Evolutionary conservation across 2,329 filamentous ascomycete species (phyloP).

Genomic region (Bimuria novae-zelandiae): DNA sequence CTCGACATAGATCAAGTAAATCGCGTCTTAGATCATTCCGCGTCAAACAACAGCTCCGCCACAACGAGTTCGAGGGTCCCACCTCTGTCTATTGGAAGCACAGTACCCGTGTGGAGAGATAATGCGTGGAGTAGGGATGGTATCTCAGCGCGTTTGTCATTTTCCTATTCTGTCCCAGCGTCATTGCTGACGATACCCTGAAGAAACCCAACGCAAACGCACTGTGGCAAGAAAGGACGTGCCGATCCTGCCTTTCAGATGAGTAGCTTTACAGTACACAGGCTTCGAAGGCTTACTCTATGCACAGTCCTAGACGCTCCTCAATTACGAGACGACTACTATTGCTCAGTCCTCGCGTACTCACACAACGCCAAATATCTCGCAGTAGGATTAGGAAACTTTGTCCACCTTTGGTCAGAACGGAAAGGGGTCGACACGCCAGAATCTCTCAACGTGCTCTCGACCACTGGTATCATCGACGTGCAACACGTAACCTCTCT

Average conservation of each 20-base stretch:
- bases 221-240: constrained; percentile 50
- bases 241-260: constrained; percentile 78
- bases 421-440: constrained; percentile 65
- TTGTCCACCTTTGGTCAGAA: constrained; percentile 91
- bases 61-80: constrained; percentile 9
- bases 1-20: constrained; percentile 75
- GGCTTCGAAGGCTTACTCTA: constrained; percentile 35
- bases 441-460: constrained; percentile 59
- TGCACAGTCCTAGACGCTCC: constrained; percentile 84
- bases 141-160: constrained; percentile 38
- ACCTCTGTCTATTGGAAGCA: constrained; percentile 6
- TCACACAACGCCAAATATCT: constrained; percentile 74
- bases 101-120: constrained; percentile 47
- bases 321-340: constrained; percentile 89
- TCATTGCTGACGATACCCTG: neutral
- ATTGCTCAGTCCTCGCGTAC: constrained; percentile 89
- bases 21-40: constrained; percentile 61
- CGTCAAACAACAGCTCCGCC: constrained; percentile 10
- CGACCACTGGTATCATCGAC: constrained; percentile 32
- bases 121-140: constrained; percentile 47
- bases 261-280: constrained; percentile 38
- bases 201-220: constrained; percentile 33
- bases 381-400: constrained; percentile 78
- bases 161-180: neutral
- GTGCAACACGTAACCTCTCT: constrained; percentile 72